Conservation (phyloP, 1,284 basidiomycete species). For the Austroboletus rostrupii region DNA sequence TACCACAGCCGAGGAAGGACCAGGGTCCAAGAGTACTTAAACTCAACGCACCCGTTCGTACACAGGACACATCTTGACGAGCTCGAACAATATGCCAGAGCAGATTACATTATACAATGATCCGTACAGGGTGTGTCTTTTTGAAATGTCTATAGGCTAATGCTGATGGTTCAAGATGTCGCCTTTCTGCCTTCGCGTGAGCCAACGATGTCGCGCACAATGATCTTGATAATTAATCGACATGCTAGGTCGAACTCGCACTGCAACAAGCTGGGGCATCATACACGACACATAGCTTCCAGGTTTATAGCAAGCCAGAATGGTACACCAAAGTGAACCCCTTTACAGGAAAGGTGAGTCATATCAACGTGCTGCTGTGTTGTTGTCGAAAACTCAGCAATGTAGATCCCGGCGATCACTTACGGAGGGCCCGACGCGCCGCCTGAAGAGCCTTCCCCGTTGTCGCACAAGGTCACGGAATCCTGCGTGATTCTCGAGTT, state of each 20-base stretch:
- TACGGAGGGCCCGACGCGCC: conserved; percentile 20
- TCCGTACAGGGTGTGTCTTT: not conserved
- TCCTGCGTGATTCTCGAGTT: conserved; percentile 62
- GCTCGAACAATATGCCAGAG: not conserved
- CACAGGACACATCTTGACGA: not conserved
- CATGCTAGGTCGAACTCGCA: conserved; percentile 15
- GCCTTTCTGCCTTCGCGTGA: not conserved
- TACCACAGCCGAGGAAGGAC: too few relatives aligned
- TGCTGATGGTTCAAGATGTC: not conserved
- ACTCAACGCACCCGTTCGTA: not conserved
- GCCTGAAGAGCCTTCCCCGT: conserved; percentile 53
- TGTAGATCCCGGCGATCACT: not conserved
- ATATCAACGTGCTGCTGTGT: not conserved
- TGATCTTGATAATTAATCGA: not conserved
- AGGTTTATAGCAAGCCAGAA: conserved; percentile 13
- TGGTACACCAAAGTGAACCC: conserved; percentile 16
- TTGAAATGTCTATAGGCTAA: not conserved
- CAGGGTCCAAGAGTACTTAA: too few relatives aligned
- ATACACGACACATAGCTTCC: conserved; percentile 4
- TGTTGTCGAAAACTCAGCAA: not conserved
- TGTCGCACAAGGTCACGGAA: conserved; percentile 57
- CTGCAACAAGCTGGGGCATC: conserved; percentile 12
- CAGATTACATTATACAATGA: conserved; percentile 6
- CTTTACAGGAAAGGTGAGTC: conserved; percentile 8
- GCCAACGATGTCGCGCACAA: not conserved